Conservation (phyloP, 805 yeast species). For the Spathaspora gorwiae region DNA sequence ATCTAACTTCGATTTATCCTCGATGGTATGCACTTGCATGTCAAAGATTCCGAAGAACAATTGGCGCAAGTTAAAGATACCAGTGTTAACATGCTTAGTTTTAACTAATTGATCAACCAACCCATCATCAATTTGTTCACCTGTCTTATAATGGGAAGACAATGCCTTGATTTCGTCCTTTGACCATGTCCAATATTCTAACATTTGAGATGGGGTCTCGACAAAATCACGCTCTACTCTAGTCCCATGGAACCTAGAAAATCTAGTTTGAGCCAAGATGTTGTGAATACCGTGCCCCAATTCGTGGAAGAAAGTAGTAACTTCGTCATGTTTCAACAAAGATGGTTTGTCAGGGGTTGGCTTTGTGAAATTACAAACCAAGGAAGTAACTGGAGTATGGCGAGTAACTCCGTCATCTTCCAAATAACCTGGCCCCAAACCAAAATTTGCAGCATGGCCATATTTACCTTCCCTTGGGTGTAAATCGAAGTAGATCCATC, state of each 20-base stretch:
- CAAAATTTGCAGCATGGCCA: conserved; percentile 85
- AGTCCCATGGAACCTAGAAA: conserved; percentile 71
- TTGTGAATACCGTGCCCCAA: conserved; percentile 87
- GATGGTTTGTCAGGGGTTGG: conserved; percentile 69
- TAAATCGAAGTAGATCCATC: conserved; percentile 75
- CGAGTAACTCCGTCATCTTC: conserved; percentile 44
- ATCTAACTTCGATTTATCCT: conserved; percentile 31
- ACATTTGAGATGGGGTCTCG: conserved; percentile 87
- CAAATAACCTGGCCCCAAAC: conserved; percentile 55
- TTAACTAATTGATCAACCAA: conserved; percentile 54
- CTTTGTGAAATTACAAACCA: conserved; percentile 81
- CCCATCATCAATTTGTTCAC: conserved; percentile 52
- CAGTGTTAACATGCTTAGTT: conserved; percentile 75
- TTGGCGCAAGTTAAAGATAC: conserved; percentile 67
- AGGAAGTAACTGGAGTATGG: conserved; percentile 65
- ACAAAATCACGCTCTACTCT: conserved; percentile 81
- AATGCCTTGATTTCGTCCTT: conserved; percentile 51
- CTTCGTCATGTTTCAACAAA: conserved; percentile 70
- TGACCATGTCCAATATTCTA: conserved; percentile 88
- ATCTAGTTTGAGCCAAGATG: conserved; percentile 60
- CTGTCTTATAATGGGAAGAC: conserved; percentile 63
- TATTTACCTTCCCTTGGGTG: conserved; percentile 86
- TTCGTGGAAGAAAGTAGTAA: conserved; percentile 83
- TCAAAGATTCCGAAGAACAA: conserved; percentile 77
- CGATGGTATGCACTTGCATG: conserved; percentile 58